Conservation (phyloP, 139 green algal genomes). For the Micractinium conductrix region DNA sequence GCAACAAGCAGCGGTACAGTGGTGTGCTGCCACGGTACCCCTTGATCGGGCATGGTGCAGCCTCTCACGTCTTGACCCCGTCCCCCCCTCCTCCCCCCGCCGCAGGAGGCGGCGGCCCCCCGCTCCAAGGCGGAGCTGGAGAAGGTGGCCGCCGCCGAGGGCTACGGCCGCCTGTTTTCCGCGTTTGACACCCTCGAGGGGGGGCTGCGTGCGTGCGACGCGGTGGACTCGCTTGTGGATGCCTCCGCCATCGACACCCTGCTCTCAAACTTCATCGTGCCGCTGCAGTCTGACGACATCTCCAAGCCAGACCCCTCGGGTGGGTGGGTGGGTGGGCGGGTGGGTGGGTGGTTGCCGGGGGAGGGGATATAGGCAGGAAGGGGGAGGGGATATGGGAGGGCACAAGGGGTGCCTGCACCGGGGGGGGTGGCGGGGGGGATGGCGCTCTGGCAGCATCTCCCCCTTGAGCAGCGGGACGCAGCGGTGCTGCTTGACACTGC, state of each 20-base stretch:
- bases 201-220: constrained; percentile 85
- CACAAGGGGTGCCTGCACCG: too few relatives aligned
- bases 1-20: too few relatives aligned
- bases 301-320: constrained; percentile 47
- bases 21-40: too few relatives aligned
- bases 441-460: too few relatives aligned
- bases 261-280: constrained; percentile 94
- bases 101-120: not conserved
- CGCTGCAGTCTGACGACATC: constrained; percentile 87
- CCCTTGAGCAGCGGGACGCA: too few relatives aligned
- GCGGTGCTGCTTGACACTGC: too few relatives aligned
- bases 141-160: constrained; percentile 54
- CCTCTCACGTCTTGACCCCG: not conserved
- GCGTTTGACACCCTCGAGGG: constrained; percentile 71
- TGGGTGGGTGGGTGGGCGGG: not conserved
- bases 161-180: constrained; percentile 81
- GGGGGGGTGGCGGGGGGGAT: too few relatives aligned
- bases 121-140: constrained; percentile 40
- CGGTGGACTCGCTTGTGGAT: constrained; percentile 84
- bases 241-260: constrained; percentile 94
- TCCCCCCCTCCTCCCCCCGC: not conserved
- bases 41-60: too few relatives aligned
- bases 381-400: too few relatives aligned
- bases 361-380: too few relatives aligned
- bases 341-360: not conserved